A percentile compares a stretch with the other conserved stretches of the same genome.
These are phyloP conservation scores for Stemphylium beticola DNA, from an alignment of 2,329 filamentous ascomycete genomes.

Conservation along the genomic window DNA sequence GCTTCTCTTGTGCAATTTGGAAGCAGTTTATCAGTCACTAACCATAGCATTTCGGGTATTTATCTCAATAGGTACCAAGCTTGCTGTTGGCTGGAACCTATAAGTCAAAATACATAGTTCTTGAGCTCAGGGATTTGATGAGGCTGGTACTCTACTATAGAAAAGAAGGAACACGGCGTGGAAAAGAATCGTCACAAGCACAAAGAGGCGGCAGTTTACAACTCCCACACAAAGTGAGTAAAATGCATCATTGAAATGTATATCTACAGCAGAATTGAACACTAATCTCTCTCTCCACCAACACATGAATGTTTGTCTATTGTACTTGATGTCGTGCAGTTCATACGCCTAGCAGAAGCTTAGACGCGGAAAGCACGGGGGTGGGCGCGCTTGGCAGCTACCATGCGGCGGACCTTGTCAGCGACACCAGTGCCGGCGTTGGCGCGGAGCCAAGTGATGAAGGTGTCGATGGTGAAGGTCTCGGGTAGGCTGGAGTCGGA, in stretches of 20 bases:
- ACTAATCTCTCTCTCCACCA: slow-evolving; percentile 10
- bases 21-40: no score
- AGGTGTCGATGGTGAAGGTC: slow-evolving; percentile 43
- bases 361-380: slow-evolving; percentile 38
- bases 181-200: not conserved
- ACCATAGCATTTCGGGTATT: no score
- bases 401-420: slow-evolving; percentile 33
- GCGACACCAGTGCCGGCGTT: slow-evolving; percentile 30
- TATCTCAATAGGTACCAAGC: no score
- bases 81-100: no score
- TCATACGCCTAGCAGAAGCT: not conserved
- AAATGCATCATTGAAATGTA: slow-evolving; percentile 30
- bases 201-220: not conserved
- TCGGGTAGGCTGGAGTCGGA: slow-evolving; percentile 30
- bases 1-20: no score
- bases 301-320: not conserved
- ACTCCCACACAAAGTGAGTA: slow-evolving; percentile 4
- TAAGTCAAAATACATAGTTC: no score
- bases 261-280: slow-evolving; percentile 41
- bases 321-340: not conserved
- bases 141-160: no score
- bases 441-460: slow-evolving; percentile 41
- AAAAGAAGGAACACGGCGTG: no score
- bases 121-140: no score
- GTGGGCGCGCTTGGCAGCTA: slow-evolving; percentile 32